A percentile compares a stretch with the other conserved stretches of the same genome.
phyloP scores from a whole-genome alignment of 2,329 filamentous ascomycete genomes.

The Aureobasidium sp. region DNA sequence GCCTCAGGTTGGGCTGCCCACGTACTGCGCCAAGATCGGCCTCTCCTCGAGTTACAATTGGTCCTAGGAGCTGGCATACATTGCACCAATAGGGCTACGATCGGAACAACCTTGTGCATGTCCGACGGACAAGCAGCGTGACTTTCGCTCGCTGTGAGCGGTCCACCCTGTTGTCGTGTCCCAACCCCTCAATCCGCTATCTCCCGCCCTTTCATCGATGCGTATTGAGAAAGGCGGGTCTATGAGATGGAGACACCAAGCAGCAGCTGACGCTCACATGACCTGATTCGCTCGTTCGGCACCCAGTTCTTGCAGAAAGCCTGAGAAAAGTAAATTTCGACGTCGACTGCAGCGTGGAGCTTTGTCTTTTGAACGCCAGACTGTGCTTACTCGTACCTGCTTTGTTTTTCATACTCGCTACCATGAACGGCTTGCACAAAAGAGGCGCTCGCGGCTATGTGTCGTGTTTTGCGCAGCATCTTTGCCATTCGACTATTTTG shows the following conservation, averaged over 20 bases:
- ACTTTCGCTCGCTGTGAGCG: background rate
- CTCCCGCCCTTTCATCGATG: background rate
- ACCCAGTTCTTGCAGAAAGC: conserved; percentile 16
- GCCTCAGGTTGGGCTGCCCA: conserved; percentile 4
- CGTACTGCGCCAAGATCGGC: conserved; percentile 8
- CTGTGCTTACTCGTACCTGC: conserved; percentile 4
- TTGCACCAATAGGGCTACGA: conserved; percentile 3
- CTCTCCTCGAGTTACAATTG: conserved; percentile 3
- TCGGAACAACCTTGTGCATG: background rate
- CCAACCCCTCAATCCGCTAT: background rate
- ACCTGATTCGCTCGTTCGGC: conserved; percentile 12
- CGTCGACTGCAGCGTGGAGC: conserved; percentile 17
- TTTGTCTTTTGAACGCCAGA: background rate
- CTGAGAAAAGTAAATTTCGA: conserved; percentile 20
- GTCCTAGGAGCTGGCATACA: background rate
- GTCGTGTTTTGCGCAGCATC: background rate
- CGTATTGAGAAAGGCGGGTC: background rate
- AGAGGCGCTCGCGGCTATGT: background rate
- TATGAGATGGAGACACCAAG: conserved; percentile 3
- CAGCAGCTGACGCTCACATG: conserved; percentile 21
- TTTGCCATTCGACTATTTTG: background rate
- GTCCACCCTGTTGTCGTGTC: background rate
- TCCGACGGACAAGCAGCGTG: background rate
- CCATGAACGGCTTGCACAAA: background rate
- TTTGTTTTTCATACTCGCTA: background rate